Percentiles rank a stretch among this genome's conserved stretches.
Conservation (phyloP, 2,329 filamentous ascomycete genomes). For the Hirsutella minnesotensis region DNA sequence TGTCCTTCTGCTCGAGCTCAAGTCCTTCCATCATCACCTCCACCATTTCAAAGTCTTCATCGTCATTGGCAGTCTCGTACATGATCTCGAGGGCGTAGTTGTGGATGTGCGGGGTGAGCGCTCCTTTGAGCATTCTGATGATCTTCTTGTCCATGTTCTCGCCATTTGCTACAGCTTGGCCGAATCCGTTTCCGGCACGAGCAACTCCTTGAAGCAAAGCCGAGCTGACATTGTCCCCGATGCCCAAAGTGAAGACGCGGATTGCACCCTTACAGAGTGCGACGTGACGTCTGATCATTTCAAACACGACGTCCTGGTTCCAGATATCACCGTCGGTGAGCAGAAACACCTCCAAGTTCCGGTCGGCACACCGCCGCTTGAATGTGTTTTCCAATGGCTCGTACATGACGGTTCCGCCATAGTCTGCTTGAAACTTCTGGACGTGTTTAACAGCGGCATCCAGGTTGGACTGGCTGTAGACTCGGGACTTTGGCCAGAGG, state of each 20-base stretch:
- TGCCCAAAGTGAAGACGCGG: conserved; percentile 42
- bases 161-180: conserved; percentile 47
- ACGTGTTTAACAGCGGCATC: conserved; percentile 30
- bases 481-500: conserved; percentile 34
- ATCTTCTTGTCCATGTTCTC: conserved; percentile 60
- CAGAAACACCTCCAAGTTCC: conserved; percentile 41
- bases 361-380: conserved; percentile 26
- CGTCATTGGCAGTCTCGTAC: conserved; percentile 28
- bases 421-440: conserved; percentile 28
- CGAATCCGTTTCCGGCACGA: conserved; percentile 42
- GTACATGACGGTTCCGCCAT: conserved; percentile 43
- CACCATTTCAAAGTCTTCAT: conserved; percentile 51
- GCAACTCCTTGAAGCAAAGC: conserved; percentile 43
- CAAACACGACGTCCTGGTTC: conserved; percentile 29
- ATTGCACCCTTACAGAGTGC: conserved; percentile 27
- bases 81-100: conserved; percentile 54
- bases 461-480: conserved; percentile 32
- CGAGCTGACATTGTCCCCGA: conserved; percentile 38
- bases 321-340: conserved; percentile 47
- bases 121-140: conserved; percentile 62
- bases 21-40: conserved; percentile 42
- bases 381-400: conserved; percentile 31
- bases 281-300: conserved; percentile 30
- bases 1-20: conserved; percentile 19
- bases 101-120: conserved; percentile 51